Percentiles rank a stretch among this genome's conserved stretches.
These are phyloP conservation scores for Melanomma pulvis-pyrius DNA, from an alignment of 495 filamentous ascomycete genomes.

Conservation along the genomic window DNA sequence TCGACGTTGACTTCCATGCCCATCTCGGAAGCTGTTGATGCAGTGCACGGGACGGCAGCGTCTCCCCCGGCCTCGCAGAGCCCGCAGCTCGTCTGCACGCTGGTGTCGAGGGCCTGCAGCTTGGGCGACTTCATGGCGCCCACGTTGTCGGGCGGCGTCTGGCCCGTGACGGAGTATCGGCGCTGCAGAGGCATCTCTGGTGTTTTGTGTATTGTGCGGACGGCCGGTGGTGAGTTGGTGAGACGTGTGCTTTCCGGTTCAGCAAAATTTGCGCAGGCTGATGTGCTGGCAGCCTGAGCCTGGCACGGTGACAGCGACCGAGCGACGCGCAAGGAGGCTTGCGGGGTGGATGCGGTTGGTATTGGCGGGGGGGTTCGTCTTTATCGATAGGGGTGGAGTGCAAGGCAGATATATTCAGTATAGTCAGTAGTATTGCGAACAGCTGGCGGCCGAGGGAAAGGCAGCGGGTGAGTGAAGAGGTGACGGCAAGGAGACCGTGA, in stretches of 20 bases:
- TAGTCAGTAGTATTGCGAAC: too few species aligned
- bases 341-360: slow-evolving; percentile 6
- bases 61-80: slow-evolving; percentile 19
- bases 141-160: slow-evolving; percentile 31
- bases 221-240: neutral
- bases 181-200: slow-evolving; percentile 21
- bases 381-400: too few species aligned
- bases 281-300: slow-evolving; percentile 33
- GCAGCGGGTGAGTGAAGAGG: too few species aligned
- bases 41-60: neutral
- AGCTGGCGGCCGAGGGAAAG: too few species aligned
- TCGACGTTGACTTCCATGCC: neutral
- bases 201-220: neutral
- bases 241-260: slow-evolving; percentile 1
- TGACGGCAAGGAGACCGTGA: neutral
- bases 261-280: slow-evolving; percentile 14
- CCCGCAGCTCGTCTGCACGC: slow-evolving; percentile 28
- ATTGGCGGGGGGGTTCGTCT: slow-evolving; percentile 16
- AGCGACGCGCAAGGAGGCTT: slow-evolving; percentile 9
- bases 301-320: too few species aligned
- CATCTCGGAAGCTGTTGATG: neutral
- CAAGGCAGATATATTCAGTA: too few species aligned
- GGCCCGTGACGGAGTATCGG: slow-evolving; percentile 34
- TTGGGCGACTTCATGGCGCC: slow-evolving; percentile 28
- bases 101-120: slow-evolving; percentile 35